Conservation (phyloP, 495 filamentous ascomycete genomes). For the Penicillium bialowiezense region DNA sequence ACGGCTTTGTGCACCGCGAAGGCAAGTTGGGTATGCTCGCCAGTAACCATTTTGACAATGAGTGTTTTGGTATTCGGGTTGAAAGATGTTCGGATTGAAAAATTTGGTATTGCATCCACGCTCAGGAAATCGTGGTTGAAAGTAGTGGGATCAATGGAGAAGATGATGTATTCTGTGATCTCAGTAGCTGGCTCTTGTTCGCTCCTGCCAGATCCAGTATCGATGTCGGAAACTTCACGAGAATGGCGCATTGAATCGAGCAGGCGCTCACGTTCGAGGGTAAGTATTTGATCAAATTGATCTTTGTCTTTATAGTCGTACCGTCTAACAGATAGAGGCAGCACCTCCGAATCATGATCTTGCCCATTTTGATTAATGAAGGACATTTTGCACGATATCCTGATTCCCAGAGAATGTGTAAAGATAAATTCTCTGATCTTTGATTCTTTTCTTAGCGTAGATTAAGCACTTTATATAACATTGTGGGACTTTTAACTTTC, state of each 20-base stretch:
- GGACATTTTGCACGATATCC: neutral
- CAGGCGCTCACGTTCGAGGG: constrained; percentile 4
- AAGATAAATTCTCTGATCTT: neutral
- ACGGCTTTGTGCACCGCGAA: neutral
- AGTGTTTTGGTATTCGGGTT: constrained; percentile 2
- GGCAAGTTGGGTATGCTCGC: neutral
- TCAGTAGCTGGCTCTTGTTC: neutral
- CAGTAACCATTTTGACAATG: constrained; percentile 1
- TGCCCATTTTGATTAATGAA: neutral
- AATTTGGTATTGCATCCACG: neutral
- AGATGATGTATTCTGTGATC: constrained; percentile 4
- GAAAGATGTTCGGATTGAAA: constrained; percentile 5
- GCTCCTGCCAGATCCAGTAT: neutral
- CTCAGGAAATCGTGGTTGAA: constrained; percentile 3
- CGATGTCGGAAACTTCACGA: neutral
- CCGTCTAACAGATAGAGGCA: constrained; percentile 7
- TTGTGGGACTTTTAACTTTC: neutral
- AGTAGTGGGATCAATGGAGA: constrained; percentile 2
- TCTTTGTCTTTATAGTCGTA: constrained; percentile 1
- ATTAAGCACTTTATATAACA: neutral
- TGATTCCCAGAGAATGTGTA: neutral
- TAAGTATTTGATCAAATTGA: constrained; percentile 1
- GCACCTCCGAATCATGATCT: neutral
- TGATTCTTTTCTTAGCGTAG: neutral
- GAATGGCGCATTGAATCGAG: constrained; percentile 1